Evolutionary conservation across 768 basidiomycete genomes (phyloP).

Genomic region (Leccinum truebloodii): DNA sequence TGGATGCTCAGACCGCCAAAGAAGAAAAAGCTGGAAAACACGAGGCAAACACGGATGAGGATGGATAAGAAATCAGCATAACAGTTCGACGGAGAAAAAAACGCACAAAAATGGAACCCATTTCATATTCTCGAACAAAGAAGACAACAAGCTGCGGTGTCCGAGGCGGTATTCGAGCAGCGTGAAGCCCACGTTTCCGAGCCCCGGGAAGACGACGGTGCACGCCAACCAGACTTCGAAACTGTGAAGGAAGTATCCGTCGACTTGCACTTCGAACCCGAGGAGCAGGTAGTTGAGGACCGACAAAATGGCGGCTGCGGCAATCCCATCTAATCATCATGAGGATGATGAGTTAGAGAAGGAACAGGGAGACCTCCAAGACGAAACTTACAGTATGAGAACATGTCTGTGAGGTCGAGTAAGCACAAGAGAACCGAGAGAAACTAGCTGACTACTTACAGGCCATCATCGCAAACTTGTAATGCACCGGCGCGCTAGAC

Average conservation of each 20-base stretch:
- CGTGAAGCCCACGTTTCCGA: conserved; percentile 71
- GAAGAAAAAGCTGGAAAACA: conserved; percentile 44
- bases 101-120: conserved; percentile 42
- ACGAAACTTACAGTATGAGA: conserved; percentile 47
- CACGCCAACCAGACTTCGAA: conserved; percentile 85
- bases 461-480: conserved; percentile 68
- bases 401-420: conserved; percentile 40
- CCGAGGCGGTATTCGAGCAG: conserved; percentile 77
- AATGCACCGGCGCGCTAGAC: conserved; percentile 75
- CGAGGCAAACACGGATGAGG: neutral
- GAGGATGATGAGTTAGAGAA: neutral
- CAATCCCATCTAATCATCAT: conserved; percentile 48
- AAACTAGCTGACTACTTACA: conserved; percentile 35
- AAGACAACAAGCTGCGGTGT: conserved; percentile 26
- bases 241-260: conserved; percentile 74
- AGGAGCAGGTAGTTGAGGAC: conserved; percentile 77
- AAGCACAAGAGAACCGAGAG: neutral
- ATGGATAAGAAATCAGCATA: neutral
- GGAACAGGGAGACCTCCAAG: neutral
- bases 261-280: conserved; percentile 67
- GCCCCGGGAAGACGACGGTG: conserved; percentile 71
- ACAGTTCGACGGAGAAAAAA: neutral
- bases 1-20: conserved; percentile 58
- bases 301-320: conserved; percentile 63
- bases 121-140: conserved; percentile 29